Percentiles rank a stretch among this genome's conserved stretches.
Evolutionary conservation across 2,329 filamentous ascomycete genomes (phyloP).

Genomic region (Fusarium nisikadoi): DNA sequence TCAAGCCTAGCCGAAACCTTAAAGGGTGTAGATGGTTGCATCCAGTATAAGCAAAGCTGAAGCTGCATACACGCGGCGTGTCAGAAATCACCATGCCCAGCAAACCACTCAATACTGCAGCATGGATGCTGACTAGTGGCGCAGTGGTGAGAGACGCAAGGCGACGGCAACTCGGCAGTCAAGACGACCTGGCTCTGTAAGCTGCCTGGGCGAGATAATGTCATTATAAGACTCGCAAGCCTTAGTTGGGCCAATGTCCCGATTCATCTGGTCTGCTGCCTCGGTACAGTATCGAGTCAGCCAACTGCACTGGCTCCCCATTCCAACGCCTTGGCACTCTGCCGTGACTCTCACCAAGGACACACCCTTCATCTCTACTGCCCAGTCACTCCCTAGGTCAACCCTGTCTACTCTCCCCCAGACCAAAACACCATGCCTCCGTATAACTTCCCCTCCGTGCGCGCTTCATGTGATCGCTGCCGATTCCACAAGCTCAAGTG

Average conservation of each 20-base stretch:
- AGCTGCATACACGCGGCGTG: not conserved
- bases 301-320: not conserved
- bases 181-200: not conserved
- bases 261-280: not conserved
- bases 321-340: not conserved
- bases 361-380: not conserved
- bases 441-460: not conserved
- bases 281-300: not conserved
- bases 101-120: not conserved
- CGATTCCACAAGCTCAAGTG: constrained; percentile 3
- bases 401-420: not conserved
- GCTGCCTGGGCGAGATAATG: not conserved
- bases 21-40: not conserved
- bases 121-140: not conserved
- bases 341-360: not conserved
- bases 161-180: not conserved
- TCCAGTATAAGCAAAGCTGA: not conserved
- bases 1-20: not conserved
- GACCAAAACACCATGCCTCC: not conserved
- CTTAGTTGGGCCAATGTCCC: not conserved
- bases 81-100: not conserved
- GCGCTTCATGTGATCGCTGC: not conserved
- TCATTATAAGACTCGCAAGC: not conserved
- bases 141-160: not conserved
- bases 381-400: not conserved